These are phyloP conservation scores for Calonectria multiphialidica DNA, from an alignment of 2,329 filamentous ascomycete genomes.

Conservation along the genomic window DNA sequence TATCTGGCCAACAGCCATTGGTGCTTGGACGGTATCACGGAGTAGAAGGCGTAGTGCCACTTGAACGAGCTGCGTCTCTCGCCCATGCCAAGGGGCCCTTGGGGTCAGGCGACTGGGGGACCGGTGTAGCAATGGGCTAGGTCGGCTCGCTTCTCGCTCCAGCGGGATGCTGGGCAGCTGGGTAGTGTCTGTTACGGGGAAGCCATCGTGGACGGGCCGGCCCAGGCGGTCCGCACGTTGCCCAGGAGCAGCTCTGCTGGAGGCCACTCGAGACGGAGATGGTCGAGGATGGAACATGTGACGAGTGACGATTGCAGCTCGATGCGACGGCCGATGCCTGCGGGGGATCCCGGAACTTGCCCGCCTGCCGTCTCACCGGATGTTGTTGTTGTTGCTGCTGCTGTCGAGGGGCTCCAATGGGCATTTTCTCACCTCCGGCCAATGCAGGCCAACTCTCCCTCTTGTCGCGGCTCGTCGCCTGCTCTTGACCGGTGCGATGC, in stretches of 20 bases:
- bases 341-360: background rate
- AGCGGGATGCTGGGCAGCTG: background rate
- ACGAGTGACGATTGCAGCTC: background rate
- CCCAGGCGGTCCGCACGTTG: constrained; percentile 8
- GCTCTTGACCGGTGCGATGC: background rate
- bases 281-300: background rate
- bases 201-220: background rate
- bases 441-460: too few species aligned
- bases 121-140: background rate
- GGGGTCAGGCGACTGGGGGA: constrained; percentile 14
- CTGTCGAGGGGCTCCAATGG: background rate
- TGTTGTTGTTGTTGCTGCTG: background rate
- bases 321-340: background rate
- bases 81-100: background rate
- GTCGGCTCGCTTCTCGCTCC: background rate
- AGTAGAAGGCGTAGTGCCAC: constrained; percentile 14
- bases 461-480: too few species aligned
- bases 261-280: background rate
- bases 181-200: background rate
- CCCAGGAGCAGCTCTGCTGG: background rate
- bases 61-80: background rate
- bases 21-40: constrained; percentile 1
- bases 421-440: too few species aligned
- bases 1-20: background rate
- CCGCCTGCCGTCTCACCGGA: background rate